These are phyloP conservation scores for Colletotrichum sp. DNA, from an alignment of 2,329 filamentous ascomycete species.

Conservation along the genomic window DNA sequence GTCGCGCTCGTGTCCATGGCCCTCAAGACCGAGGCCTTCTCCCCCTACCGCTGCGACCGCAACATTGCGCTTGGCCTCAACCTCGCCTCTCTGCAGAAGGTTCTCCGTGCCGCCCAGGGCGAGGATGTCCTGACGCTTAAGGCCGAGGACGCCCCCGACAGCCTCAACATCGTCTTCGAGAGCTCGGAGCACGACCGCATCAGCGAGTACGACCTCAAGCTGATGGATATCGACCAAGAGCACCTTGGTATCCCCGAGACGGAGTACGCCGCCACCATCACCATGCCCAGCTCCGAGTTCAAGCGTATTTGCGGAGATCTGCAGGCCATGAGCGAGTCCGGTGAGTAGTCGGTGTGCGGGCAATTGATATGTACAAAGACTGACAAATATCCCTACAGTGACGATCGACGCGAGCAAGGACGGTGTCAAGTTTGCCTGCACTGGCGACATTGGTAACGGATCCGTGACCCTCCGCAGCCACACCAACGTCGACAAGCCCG, in stretches of 20 bases:
- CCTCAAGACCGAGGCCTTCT: constrained; percentile 94
- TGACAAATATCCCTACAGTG: constrained; percentile 59
- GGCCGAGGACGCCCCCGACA: constrained; percentile 95
- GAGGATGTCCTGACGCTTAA: constrained; percentile 96
- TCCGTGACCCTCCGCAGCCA: constrained; percentile 90
- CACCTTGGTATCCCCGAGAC: constrained; percentile 98
- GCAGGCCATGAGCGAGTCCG: constrained; percentile 91
- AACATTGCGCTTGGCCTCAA: constrained; percentile 99
- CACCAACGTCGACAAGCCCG: constrained; percentile 87
- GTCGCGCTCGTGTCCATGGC: constrained; percentile 99
- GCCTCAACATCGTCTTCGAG: constrained; percentile 95
- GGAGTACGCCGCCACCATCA: constrained; percentile 92
- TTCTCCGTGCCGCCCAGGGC: constrained; percentile 90
- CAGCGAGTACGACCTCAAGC: constrained; percentile 99
- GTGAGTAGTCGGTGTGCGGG: constrained; percentile 57
- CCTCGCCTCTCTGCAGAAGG: constrained; percentile 94
- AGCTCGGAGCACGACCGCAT: constrained; percentile 85
- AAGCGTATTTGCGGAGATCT: constrained; percentile 94
- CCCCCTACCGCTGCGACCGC: constrained; percentile 95
- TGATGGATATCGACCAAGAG: constrained; percentile 99
- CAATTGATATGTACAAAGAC: background rate
- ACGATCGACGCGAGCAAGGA: constrained; percentile 97
- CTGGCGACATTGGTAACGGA: constrained; percentile 95
- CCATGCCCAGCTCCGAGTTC: constrained; percentile 90
- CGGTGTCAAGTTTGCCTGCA: constrained; percentile 92